These are phyloP conservation scores for Kodamaea sp. DNA, from an alignment of 1,139 yeast species.

Conservation along the genomic window DNA sequence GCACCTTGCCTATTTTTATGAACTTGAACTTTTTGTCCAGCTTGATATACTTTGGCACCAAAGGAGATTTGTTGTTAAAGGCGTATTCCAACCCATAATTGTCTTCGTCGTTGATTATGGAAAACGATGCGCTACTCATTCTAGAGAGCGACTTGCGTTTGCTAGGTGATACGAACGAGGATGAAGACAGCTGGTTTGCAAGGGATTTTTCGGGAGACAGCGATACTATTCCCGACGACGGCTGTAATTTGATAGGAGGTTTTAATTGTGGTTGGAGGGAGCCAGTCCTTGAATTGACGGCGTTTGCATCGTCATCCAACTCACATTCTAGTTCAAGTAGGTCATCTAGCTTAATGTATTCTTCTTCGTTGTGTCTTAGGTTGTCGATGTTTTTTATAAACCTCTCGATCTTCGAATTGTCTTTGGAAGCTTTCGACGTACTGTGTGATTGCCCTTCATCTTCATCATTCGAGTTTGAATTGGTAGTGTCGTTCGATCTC, in stretches of 20 bases:
- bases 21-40: conserved; percentile 47
- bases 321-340: conserved; percentile 16
- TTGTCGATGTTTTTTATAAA: conserved; percentile 33
- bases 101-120: conserved; percentile 22
- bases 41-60: conserved; percentile 43
- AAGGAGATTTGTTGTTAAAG: conserved; percentile 28
- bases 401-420: conserved; percentile 11
- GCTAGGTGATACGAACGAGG: conserved; percentile 22
- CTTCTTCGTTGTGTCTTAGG: conserved; percentile 35
- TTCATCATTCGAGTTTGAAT: conserved; percentile 17
- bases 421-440: not conserved
- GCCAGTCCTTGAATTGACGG: not conserved
- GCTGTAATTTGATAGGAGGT: conserved; percentile 10
- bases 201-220: conserved; percentile 4
- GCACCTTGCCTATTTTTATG: conserved; percentile 51
- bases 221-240: not conserved
- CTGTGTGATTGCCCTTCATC: conserved; percentile 8
- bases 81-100: conserved; percentile 33
- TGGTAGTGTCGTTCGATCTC: conserved; percentile 26
- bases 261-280: conserved; percentile 2
- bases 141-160: conserved; percentile 17
- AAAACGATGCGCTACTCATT: conserved; percentile 24
- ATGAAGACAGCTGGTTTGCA: conserved; percentile 5
- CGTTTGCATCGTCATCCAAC: conserved; percentile 10
- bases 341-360: conserved; percentile 13